Percentiles rank a stretch among this genome's conserved stretches.
phyloP scores from a whole-genome alignment of 768 basidiomycete species.

The Pulveroboletus frians region DNA sequence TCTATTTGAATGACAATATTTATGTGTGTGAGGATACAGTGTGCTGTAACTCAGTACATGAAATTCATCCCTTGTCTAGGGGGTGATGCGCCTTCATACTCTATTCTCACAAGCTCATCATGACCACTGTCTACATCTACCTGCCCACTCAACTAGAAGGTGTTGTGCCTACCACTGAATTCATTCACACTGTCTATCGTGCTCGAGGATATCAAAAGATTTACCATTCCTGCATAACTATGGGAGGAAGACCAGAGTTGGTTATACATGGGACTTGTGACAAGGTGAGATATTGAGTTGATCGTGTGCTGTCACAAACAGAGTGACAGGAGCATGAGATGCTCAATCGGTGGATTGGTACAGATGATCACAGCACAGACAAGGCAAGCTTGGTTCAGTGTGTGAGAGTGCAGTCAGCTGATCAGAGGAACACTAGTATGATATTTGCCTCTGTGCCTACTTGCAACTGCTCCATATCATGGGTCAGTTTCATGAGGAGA shows the following conservation, averaged over 20 bases:
- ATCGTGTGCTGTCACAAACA: constrained; percentile 49
- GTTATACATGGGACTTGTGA: constrained; percentile 83
- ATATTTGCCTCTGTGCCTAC: constrained; percentile 72
- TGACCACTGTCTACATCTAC: too few species aligned
- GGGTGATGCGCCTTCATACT: too few species aligned
- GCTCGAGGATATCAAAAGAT: too few species aligned
- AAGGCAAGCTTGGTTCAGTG: constrained; percentile 36
- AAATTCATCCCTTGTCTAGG: too few species aligned
- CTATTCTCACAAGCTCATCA: too few species aligned
- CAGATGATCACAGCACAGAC: constrained; percentile 59
- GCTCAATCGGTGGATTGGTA: constrained; percentile 80
- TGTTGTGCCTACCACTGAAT: too few species aligned
- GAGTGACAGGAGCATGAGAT: constrained; percentile 79
- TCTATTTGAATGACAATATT: too few species aligned
- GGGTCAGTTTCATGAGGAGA: constrained; percentile 68
- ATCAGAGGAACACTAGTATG: constrained; percentile 44
- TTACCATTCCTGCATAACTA: constrained; percentile 67
- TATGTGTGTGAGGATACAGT: too few species aligned
- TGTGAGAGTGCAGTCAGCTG: too few species aligned
- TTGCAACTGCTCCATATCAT: constrained; percentile 66
- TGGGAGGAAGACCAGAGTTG: constrained; percentile 93
- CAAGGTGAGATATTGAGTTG: constrained; percentile 41
- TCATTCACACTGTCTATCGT: too few species aligned
- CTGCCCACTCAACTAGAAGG: too few species aligned
- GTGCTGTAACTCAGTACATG: too few species aligned